Evolutionary conservation across 1,139 yeast species (phyloP).

Genomic region (Trichomonascaceae sp.): DNA sequence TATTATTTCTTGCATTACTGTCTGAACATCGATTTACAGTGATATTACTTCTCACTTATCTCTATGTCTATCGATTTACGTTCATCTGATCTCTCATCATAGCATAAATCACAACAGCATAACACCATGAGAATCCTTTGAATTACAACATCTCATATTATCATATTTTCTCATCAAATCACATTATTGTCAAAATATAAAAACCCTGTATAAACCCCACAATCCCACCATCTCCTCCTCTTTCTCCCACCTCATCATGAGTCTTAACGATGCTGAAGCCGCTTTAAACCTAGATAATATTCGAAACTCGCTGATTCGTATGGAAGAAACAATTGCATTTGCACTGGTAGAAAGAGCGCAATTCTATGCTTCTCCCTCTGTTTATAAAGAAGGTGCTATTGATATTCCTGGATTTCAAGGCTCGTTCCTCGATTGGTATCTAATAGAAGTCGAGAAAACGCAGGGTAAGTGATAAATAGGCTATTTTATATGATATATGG

Average conservation of each 20-base stretch:
- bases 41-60: no score
- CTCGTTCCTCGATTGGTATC: constrained; percentile 80
- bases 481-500: not conserved
- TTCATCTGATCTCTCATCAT: no score
- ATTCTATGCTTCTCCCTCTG: constrained; percentile 68
- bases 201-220: no score
- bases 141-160: no score
- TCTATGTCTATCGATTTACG: no score
- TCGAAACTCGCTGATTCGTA: constrained; percentile 75
- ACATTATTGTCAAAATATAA: no score
- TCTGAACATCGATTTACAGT: no score
- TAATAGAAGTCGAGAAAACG: constrained; percentile 65
- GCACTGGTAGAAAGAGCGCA: constrained; percentile 90
- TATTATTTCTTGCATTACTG: no score
- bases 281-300: constrained; percentile 78
- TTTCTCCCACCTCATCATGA: constrained; percentile 44
- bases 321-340: constrained; percentile 96
- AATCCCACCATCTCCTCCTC: not conserved
- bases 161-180: no score
- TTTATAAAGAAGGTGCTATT: constrained; percentile 57
- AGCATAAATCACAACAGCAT: no score
- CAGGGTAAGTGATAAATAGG: constrained; percentile 43
- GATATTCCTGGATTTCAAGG: constrained; percentile 66
- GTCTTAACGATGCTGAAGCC: constrained; percentile 75
- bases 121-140: no score